Evolutionary conservation across 1,284 basidiomycete genomes (phyloP).

Genomic region (Ustilago tritici): DNA sequence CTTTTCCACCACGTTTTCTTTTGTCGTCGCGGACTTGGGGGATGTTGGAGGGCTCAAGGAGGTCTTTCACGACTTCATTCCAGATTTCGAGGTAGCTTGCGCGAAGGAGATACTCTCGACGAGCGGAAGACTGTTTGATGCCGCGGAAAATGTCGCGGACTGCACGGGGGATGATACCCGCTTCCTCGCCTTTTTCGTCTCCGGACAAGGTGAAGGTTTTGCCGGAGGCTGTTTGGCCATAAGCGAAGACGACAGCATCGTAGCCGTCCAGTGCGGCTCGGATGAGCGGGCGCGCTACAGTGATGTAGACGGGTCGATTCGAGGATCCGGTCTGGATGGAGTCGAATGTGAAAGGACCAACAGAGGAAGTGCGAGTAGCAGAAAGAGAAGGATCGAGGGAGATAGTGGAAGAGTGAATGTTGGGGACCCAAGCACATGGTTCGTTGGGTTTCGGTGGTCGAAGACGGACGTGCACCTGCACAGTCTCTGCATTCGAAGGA

Average conservation of each 20-base stretch:
- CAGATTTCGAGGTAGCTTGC: conserved; percentile 90
- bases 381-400: conserved; percentile 54
- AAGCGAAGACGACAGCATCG: conserved; percentile 65
- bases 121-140: conserved; percentile 64
- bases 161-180: conserved; percentile 63
- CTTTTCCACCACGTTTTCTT: conserved; percentile 46
- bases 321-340: conserved; percentile 83
- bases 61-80: conserved; percentile 90
- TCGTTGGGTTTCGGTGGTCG: conserved; percentile 52
- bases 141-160: conserved; percentile 70
- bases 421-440: conserved; percentile 61
- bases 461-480: conserved; percentile 59
- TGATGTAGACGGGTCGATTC: conserved; percentile 86
- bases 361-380: conserved; percentile 31
- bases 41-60: conserved; percentile 80
- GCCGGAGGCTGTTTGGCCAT: conserved; percentile 70
- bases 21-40: conserved; percentile 63
- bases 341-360: conserved; percentile 72
- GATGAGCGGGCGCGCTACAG: conserved; percentile 86
- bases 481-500: conserved; percentile 34
- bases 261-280: conserved; percentile 64
- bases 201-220: conserved; percentile 60
- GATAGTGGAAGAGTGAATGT: conserved; percentile 38
- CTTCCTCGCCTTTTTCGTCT: conserved; percentile 71
- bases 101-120: conserved; percentile 88